Percentiles rank a stretch among this genome's conserved stretches.
Evolutionary conservation across 179 eudicot species (phyloP).

Genomic region (Spinacia oleracea): DNA sequence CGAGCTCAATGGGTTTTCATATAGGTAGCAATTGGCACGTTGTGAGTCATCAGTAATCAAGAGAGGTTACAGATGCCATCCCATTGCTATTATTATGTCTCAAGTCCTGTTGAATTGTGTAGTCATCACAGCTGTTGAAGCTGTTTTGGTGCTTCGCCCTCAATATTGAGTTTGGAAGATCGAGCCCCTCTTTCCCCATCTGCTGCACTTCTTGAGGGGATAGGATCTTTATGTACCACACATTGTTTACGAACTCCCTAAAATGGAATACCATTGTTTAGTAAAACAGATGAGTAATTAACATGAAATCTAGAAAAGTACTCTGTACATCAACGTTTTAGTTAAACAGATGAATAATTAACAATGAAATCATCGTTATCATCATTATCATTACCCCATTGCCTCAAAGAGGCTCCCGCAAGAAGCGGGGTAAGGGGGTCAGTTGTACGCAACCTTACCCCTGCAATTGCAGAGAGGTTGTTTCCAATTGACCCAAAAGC

Average conservation of each 20-base stretch:
- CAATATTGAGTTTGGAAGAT: constrained; percentile 54
- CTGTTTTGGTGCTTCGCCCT: constrained; percentile 40
- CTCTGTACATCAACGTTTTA: no score
- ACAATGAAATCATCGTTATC: no score
- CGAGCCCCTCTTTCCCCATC: constrained; percentile 79
- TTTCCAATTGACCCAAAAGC: no score
- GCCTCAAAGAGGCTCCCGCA: no score
- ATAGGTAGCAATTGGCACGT: constrained; percentile 12
- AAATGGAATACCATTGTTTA: neutral
- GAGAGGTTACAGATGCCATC: constrained; percentile 54
- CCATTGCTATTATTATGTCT: constrained; percentile 54
- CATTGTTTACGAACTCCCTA: constrained; percentile 92
- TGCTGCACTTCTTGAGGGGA: constrained; percentile 87
- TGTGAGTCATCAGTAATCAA: constrained; percentile 54
- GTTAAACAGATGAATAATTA: no score
- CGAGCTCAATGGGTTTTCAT: constrained; percentile 1
- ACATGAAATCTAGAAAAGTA: neutral
- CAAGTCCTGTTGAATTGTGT: constrained; percentile 35
- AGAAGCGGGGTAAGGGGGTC: no score
- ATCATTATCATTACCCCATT: no score
- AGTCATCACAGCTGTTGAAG: constrained; percentile 49
- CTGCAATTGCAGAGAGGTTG: no score
- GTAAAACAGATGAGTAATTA: neutral
- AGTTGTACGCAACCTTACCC: no score
- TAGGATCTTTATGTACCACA: constrained; percentile 85